Base-by-base conservation (phyloP, 805 yeast genomes). In the Saturnispora halmiae region DNA sequence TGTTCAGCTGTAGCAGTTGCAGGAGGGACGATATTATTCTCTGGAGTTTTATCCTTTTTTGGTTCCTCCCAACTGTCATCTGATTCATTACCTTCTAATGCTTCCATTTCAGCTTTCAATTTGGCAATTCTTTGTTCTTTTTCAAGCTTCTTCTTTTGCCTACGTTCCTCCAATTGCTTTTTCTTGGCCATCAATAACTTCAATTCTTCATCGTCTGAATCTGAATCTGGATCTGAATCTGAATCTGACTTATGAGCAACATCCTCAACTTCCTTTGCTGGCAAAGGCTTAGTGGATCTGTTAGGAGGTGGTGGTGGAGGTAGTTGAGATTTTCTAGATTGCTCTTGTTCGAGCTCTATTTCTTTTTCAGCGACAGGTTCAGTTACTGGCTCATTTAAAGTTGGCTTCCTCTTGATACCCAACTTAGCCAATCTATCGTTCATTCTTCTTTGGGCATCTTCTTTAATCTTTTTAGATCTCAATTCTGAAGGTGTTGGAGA, bases 381-480 rank as follows among this genome's bases (percentile, higher is more conserved):
- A 8, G 49, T 22, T 14, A 41, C 33, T 24, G 24, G 9, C n/a
- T 3, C 40, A 7, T 18, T 35, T 31, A 4, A 10, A 4, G 16
- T 11, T 11, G 44, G 21, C 24, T 40, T 41, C 43, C 50, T 43
- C 19, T 37, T 36, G 14, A 85, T 72, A 3, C 95, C 95, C 43
- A 86, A 68, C 46, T 79, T 82, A 3, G 94, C 94, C 52, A 86
- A 67, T 51, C 86, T 70, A 52, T 83, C 94, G 46, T 77, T 79
- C 96, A 87, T 86, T 60, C 83, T 73, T 52, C 79, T 77, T 51
- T 74, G 74, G 2, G 85, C 85, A 53, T 83, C 90, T 14, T 86
- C 90, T 58, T 84, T 86, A 40, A 85, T 77, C 52, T 75, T 72
- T n/a, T 84, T 81, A 4, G 92, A 73, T 45, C 94, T 68, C 34